Base-by-base conservation (phyloP, 176 grass and related monocot species). In the Cenchrus purpureus region DNA sequence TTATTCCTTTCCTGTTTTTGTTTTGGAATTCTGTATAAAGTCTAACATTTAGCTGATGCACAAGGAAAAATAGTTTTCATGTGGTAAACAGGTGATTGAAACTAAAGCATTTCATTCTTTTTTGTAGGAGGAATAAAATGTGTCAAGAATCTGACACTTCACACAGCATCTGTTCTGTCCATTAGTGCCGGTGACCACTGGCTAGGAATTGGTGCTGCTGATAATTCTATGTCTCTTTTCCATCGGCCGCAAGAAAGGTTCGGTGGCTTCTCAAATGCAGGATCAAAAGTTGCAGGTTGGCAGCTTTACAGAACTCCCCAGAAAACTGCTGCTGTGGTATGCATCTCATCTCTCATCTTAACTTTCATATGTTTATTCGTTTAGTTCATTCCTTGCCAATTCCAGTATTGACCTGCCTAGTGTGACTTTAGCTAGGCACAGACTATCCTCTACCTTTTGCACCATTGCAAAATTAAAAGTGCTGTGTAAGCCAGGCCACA, bases 291-390 rank as follows among this genome's bases (percentile, higher is more conserved):
- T 65, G 86, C 91, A 77, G 94, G 88, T 86, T 99, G 97, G 97
- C 97, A 99, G 88, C 91, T 99, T 74, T 99, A 99, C 70, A 95
- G 97, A 88, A 96, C 94, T 83, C 97, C 97, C 79, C 97, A 99
- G 79, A 99, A 92, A 89, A 89, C 97, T 55, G 82, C 93, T 91
- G 91, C 97, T 79, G 80, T 99, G 97, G 97, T 99, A 90, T 74
- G 79, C 32, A 37, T 74, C 28, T 77, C 71, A 84, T 78, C 22
- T 74, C 28, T 77, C 71, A 84, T 78, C 22, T 61, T 54, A 68
- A 73, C 28, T 82, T 64, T 7, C 22, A 71, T 4, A 1, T 19
- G 37, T 14, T 79, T 28, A 13, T 54, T 87, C 73, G 10, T 75
- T 83, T 34, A 70, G 25, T 43, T 87, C 61, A 43, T 45, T 74